Evolutionary conservation across 139 green algal species (phyloP).

Genomic region (Ettlia oleoabundans): DNA sequence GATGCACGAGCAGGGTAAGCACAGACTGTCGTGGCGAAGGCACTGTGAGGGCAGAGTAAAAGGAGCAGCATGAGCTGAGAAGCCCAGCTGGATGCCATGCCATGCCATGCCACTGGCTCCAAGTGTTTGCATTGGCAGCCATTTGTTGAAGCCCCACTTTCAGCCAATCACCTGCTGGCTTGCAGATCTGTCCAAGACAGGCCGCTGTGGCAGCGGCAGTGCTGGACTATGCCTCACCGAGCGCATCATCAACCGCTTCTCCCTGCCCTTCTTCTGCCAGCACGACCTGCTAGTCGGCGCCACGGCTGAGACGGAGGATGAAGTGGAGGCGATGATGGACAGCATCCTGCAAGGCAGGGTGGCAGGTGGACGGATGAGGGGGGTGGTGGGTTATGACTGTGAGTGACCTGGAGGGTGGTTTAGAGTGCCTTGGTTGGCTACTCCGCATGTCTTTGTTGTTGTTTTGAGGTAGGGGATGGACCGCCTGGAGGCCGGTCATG

Average conservation of each 20-base stretch:
- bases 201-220: background rate
- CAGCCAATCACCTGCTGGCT: background rate
- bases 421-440: no score
- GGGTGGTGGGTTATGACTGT: slow-evolving; percentile 12
- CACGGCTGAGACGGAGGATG: slow-evolving; percentile 1
- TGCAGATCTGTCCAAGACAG: slow-evolving; percentile 27
- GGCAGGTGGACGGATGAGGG: background rate
- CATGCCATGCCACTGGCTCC: no score
- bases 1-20: slow-evolving; percentile 29
- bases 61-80: no score
- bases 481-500: no score
- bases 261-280: slow-evolving; percentile 17
- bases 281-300: slow-evolving; percentile 20
- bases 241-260: slow-evolving; percentile 25
- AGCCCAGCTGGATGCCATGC: no score
- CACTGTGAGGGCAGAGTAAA: no score
- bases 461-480: no score
- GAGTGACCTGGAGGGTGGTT: no score
- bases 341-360: background rate
- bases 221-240: slow-evolving; percentile 19
- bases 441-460: no score
- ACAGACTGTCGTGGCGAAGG: no score
- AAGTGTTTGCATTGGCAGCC: background rate
- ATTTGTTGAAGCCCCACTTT: background rate
- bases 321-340: background rate